Evolutionary conservation across 495 filamentous ascomycete genomes (phyloP).

Genomic region (Penicillium arizonense): DNA sequence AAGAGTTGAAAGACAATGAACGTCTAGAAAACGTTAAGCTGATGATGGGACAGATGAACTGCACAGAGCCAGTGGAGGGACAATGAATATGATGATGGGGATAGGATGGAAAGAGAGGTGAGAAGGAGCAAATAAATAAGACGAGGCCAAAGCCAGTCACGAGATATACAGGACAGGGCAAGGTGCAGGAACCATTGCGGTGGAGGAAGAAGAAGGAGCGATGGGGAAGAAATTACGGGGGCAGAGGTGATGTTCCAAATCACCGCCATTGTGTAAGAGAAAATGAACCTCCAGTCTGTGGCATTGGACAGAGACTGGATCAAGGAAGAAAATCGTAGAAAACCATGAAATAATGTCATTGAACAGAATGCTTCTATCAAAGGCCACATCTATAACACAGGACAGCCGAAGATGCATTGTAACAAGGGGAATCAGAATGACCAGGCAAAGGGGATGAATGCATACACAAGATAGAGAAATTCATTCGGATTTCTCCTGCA

Average conservation of each 20-base stretch:
- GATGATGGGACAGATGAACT: background rate
- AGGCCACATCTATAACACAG: conserved; percentile 4
- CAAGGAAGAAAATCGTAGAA: background rate
- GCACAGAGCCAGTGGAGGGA: conserved; percentile 8
- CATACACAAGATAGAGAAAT: background rate
- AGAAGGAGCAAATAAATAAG: background rate
- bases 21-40: background rate
- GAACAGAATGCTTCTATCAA: background rate
- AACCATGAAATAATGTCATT: background rate
- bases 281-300: background rate
- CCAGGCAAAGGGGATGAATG: background rate
- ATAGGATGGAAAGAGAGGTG: conserved; percentile 14
- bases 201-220: background rate
- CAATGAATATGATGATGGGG: conserved; percentile 28
- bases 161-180: background rate
- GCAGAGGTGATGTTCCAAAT: background rate
- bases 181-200: no score
- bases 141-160: background rate
- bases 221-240: no score
- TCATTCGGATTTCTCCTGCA: conserved; percentile 45
- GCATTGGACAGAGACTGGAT: no score
- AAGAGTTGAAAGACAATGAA: background rate
- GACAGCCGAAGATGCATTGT: background rate
- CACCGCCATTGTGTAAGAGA: background rate
- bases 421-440: background rate